Base-by-base conservation (phyloP, 345 rosid species). In the Hibiscus syriacus region DNA sequence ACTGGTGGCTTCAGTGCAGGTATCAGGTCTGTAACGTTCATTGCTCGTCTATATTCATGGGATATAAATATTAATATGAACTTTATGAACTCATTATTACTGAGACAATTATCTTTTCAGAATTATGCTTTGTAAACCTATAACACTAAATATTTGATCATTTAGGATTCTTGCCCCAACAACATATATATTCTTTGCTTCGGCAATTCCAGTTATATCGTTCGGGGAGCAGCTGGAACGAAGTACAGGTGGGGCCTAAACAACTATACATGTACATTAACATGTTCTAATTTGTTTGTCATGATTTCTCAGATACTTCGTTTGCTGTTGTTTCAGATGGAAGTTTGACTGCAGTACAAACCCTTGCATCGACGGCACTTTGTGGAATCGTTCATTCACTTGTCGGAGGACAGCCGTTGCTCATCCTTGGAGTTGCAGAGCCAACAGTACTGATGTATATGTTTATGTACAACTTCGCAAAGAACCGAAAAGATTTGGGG, bases 371-470 rank as follows among this genome's bases (percentile, higher is more conserved):
- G 20, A 92, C 96, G 3, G 92, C 96, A 32, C 38, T 92, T 10
- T 89, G 94, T 63, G 96, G 96, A 22, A 83, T 84, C 68, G 85
- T 89, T 67, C 98, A 92, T 73, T 89, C 98, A 0, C 69, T 87
- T 67, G 11, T 92, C 9, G 98, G 96, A 19, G 96, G 98, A 27
- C 98, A 92, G 38, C 96, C 98, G 0, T 77, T 89, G 34, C 39
- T 92, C 72, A 84, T 92, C 66, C 72, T 89, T 27, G 98, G 98
- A 61, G 98, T 92, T 75, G 96, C 94, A 23, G 92, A 92, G 65
- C 98, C 98, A 13, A 92, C 92, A 19, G 86, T 92, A 10, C 80
- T 92, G 52, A 92, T 92, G 94, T 92, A 88, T 53, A 76, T 80
- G 20, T 91, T 86, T 67, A 71, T 87, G 81, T 85, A 80, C 85